phyloP scores from a whole-genome alignment of 768 basidiomycete species.

The Kwoniella bestiolae region DNA sequence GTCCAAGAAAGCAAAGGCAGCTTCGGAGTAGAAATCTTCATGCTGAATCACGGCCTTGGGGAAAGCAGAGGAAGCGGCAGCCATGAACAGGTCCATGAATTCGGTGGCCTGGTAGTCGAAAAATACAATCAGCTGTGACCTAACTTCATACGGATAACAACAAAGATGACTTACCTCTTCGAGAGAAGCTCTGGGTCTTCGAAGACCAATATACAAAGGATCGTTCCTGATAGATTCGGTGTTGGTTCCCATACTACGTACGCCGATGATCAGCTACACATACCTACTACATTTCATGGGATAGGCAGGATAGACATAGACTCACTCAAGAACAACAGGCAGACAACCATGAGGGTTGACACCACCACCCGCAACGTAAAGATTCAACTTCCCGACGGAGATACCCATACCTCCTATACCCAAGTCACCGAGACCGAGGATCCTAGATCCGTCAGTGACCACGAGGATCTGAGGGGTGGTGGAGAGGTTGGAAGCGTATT shows the following conservation, averaged over 20 bases:
- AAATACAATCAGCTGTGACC: background rate
- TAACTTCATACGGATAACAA: background rate
- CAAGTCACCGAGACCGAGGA: slow-evolving; percentile 73
- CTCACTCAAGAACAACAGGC: slow-evolving; percentile 52
- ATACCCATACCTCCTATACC: slow-evolving; percentile 62
- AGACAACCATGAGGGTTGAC: slow-evolving; percentile 55
- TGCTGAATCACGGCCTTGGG: slow-evolving; percentile 83
- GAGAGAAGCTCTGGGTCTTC: slow-evolving; percentile 60
- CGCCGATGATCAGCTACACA: background rate
- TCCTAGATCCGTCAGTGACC: slow-evolving; percentile 91
- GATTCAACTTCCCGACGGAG: slow-evolving; percentile 86
- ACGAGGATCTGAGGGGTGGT: slow-evolving; percentile 74
- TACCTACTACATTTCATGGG: background rate
- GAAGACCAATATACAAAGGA: slow-evolving; percentile 85
- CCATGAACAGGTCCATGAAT: slow-evolving; percentile 94
- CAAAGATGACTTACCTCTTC: slow-evolving; percentile 25
- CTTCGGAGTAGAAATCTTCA: slow-evolving; percentile 88
- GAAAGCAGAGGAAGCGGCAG: slow-evolving; percentile 72
- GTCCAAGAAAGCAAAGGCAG: slow-evolving; percentile 83
- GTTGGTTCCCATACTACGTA: slow-evolving; percentile 86
- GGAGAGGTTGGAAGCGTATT: slow-evolving; percentile 34
- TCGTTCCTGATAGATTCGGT: slow-evolving; percentile 77
- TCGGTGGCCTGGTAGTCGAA: slow-evolving; percentile 62
- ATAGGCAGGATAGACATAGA: slow-evolving; percentile 1
- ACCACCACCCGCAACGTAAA: slow-evolving; percentile 88